A percentile compares a stretch with the other conserved stretches of the same genome.
Evolutionary conservation across 345 rosid genomes (phyloP).

Genomic region (Leavenworthia alabamica): DNA sequence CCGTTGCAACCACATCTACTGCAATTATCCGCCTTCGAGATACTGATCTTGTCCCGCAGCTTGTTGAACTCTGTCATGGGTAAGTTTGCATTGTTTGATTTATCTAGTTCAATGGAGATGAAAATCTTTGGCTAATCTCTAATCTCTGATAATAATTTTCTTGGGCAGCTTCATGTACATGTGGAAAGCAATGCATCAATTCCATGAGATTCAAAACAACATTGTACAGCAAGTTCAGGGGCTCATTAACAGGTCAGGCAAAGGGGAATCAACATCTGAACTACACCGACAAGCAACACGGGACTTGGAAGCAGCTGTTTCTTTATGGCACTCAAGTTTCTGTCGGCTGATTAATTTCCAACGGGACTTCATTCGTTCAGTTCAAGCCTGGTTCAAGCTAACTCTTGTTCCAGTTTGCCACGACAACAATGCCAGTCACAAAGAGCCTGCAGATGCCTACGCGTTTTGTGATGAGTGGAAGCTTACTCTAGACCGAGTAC

Average conservation of each 20-base stretch:
- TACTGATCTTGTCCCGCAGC: constrained; percentile 82
- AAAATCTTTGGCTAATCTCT: no score
- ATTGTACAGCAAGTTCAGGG: constrained; percentile 92
- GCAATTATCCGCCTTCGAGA: constrained; percentile 77
- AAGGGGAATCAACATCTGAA: constrained; percentile 82
- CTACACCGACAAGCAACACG: constrained; percentile 88
- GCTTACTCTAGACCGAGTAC: constrained; percentile 80
- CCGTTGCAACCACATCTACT: constrained; percentile 80
- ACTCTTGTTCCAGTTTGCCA: constrained; percentile 64
- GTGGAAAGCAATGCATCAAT: constrained; percentile 90
- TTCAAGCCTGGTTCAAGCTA: constrained; percentile 91
- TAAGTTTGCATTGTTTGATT: no score
- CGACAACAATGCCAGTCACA: constrained; percentile 31
- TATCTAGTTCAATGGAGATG: no score
- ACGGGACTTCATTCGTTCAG: constrained; percentile 59
- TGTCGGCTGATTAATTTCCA: constrained; percentile 70
- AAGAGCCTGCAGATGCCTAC: constrained; percentile 43
- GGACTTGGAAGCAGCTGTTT: constrained; percentile 76
- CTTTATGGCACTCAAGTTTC: constrained; percentile 87
- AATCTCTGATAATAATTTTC: no score
- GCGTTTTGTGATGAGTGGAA: constrained; percentile 91
- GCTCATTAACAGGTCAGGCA: constrained; percentile 59
- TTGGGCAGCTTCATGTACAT: constrained; percentile 93
- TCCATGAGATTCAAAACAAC: constrained; percentile 71
- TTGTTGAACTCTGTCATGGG: constrained; percentile 90